Percentiles rank a stretch among this genome's conserved stretches.
Conservation (phyloP, 306 rosid genomes). For the Glycine latifolia region DNA sequence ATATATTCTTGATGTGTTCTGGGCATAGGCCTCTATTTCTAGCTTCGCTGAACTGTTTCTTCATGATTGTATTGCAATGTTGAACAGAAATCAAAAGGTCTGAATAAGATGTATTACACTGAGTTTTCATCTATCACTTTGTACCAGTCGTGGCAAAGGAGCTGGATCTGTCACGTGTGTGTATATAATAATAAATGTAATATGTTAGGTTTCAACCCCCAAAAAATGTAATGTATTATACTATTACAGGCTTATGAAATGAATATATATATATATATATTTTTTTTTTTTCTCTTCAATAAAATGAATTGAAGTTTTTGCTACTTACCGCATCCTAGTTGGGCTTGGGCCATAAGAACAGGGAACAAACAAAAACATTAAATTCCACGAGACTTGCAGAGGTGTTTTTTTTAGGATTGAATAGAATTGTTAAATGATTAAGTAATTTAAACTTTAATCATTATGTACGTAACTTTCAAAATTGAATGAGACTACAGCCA, state of each 20-base stretch:
- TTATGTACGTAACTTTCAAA: too few relatives aligned
- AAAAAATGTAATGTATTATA: not conserved
- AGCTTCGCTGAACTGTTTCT: constrained; percentile 52
- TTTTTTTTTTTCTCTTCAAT: too few relatives aligned
- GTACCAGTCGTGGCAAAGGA: constrained; percentile 42
- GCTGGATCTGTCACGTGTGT: constrained; percentile 48
- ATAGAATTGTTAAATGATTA: too few relatives aligned
- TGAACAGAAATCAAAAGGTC: constrained; percentile 50
- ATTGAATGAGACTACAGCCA: too few relatives aligned
- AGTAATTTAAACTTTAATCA: too few relatives aligned
- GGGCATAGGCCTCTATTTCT: constrained; percentile 40
- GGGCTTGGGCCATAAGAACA: too few relatives aligned
- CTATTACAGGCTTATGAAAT: not conserved
- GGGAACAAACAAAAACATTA: not conserved
- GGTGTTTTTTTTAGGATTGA: too few relatives aligned
- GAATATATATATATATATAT: too few relatives aligned
- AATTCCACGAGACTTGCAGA: not conserved
- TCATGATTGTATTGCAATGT: constrained; percentile 45
- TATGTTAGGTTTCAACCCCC: not conserved
- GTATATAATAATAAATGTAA: constrained; percentile 8
- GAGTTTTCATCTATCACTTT: constrained; percentile 13
- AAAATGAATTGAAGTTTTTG: too few relatives aligned
- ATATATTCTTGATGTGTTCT: too few relatives aligned
- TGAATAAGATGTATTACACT: constrained; percentile 53
- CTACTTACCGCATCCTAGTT: too few relatives aligned